Evolutionary conservation across 805 yeast genomes (phyloP), one percentile per base, ranked within the genome.

Genomic region (Lachancea fermentati): DNA sequence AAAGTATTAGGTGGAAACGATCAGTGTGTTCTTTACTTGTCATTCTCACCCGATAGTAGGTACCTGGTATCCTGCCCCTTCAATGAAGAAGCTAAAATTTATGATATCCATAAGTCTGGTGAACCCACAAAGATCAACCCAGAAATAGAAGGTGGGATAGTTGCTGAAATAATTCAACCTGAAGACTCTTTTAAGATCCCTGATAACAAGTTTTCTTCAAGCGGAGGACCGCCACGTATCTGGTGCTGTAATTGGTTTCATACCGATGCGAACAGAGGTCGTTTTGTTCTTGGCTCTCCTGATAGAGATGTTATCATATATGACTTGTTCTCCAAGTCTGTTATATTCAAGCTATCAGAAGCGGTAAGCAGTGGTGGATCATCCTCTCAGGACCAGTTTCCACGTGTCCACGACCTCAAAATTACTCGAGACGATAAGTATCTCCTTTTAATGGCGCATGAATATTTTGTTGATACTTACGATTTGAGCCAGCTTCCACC

Each of bases 41-140:
- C 84, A 7, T 89, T 95, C 83, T 85, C 89, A 3, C 80, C 80
- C 0, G 79, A 80, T 51, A 89, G 85, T 52, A 54, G 71, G 5
- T 73, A 72, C 51, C 47, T 89, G 18, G 73, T 88, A 7, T 74
- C 87, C 3, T 79, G 93, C 42, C 76, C 89, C 6, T 73, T 81
- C 48, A 95, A 85, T 59, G 78, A 79, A 22, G 68, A 72, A 9
- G 79, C 85, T 5, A 72, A 79, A 37, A 65, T 89, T 2, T 86
- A 94, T 86, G 77, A 78, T 49, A 63, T 81, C 46, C 42, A 62
- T 64, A 5, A 77, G 68, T 37, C 57, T 41, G 52, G 55, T 41
- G 42, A 51, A 33, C 37, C 45, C 26, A 32, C 54, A 15, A 37
- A 43, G 50, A 34, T 53, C 39, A 33, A 46, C 47, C 48, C 41